Base-by-base conservation (phyloP, 495 filamentous ascomycete species). In the Cryomyces minteri region DNA sequence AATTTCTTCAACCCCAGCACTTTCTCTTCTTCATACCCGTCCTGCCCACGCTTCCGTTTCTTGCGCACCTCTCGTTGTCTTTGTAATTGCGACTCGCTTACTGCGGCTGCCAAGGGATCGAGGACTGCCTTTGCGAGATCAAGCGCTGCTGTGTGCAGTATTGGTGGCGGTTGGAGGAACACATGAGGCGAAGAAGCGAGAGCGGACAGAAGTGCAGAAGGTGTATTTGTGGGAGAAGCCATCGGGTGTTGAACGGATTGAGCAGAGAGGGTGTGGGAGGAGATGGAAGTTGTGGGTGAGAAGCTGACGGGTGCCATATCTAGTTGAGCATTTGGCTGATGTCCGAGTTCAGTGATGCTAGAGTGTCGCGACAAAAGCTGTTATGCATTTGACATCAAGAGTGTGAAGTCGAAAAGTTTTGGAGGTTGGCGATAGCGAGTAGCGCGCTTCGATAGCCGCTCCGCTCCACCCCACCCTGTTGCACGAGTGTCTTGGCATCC, bases 61-160 rank as follows among this genome's bases (percentile, higher is more conserved):
- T 46, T 54, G 10, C 57, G 47, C 36, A 40, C 48, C n/a, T 59
- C 57, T 39, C 58, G 49, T 38, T 53, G 57, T 12, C 60, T 51
- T 37, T 56, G 44, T 31, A 49, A 44, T 41, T 66, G 62, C 6
- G 75, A 68, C 32, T 80, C 69, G 46, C 74, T 77, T 46, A 90
- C 63, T 43, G 72, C 76, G 4, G 65, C 57, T 11, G 87, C 87
- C 31, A 93, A 68, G 39, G 76, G 71, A 56, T 94, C 86, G 10
- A 94, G 62, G 32, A 73, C 81, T 32, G 70, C 65, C 62, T 93
- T 93, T 8, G 80, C 79, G 39, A 84, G 69, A 29, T 72, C 68
- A 11, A 85, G 62, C 10, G 82, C 74, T 2, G 76, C 71, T 29
- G 67, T 60, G 28, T 80, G 73, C n/a, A 90, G 62, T 11, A 71